Conservation (phyloP, 1,139 yeast species). For the Hyphopichia wangnamkhiaoensis region DNA sequence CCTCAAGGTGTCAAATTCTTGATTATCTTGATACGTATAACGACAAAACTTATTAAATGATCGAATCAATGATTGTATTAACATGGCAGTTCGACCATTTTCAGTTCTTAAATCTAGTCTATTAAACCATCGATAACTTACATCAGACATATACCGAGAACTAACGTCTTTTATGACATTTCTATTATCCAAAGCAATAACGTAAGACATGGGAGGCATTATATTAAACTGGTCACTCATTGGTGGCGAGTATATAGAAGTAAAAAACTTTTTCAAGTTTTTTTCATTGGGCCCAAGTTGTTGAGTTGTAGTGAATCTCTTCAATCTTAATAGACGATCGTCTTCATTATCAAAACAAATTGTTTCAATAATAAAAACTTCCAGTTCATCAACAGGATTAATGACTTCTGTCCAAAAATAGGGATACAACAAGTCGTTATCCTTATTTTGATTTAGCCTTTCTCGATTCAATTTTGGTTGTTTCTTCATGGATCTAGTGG, state of each 20-base stretch:
- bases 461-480: constrained; percentile 29
- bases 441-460: constrained; percentile 27
- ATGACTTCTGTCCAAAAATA: constrained; percentile 44
- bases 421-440: constrained; percentile 39
- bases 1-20: constrained; percentile 25
- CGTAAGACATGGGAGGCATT: constrained; percentile 37
- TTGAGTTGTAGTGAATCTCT: constrained; percentile 14
- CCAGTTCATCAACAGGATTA: constrained; percentile 30
- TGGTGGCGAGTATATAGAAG: constrained; percentile 25
- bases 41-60: constrained; percentile 16
- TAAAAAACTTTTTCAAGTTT: constrained; percentile 10
- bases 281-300: not conserved
- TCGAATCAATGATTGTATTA: constrained; percentile 27
- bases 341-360: constrained; percentile 35
- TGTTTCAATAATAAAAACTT: constrained; percentile 31
- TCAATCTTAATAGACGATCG: constrained; percentile 24
- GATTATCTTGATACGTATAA: constrained; percentile 9
- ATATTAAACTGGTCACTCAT: constrained; percentile 24
- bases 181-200: constrained; percentile 22
- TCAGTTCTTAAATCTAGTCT: constrained; percentile 34
- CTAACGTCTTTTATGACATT: constrained; percentile 31
- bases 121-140: constrained; percentile 34
- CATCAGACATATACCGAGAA: constrained; percentile 36
- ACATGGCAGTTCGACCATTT: constrained; percentile 27
- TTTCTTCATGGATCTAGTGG: constrained; percentile 10